Conservation (phyloP, 495 filamentous ascomycete genomes). For the Evansstolkia leycettana region DNA sequence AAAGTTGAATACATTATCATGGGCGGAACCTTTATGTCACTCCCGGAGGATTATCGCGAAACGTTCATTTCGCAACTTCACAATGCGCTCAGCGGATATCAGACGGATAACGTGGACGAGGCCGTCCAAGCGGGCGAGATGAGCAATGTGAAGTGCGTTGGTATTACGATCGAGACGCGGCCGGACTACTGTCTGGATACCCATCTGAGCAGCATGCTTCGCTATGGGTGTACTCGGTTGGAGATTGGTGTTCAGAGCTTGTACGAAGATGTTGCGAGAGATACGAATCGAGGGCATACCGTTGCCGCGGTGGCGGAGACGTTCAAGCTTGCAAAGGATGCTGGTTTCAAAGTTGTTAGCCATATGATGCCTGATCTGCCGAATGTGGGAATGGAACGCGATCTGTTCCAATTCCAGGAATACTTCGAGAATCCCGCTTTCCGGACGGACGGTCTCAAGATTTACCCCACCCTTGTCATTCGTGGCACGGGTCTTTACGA, state of each 20-base stretch:
- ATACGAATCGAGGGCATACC: slow-evolving; percentile 95
- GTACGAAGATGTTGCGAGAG: slow-evolving; percentile 95
- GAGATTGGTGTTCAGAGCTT: slow-evolving; percentile 94
- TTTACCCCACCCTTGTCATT: slow-evolving; percentile 96
- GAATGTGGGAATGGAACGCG: slow-evolving; percentile 96
- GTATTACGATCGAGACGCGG: slow-evolving; percentile 95
- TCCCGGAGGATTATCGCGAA: slow-evolving; percentile 77
- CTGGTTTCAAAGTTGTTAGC: slow-evolving; percentile 95
- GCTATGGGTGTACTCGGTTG: slow-evolving; percentile 89
- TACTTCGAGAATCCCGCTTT: slow-evolving; percentile 97
- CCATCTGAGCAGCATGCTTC: slow-evolving; percentile 86
- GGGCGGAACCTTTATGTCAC: slow-evolving; percentile 98
- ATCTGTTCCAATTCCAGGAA: slow-evolving; percentile 90
- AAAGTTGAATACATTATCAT: slow-evolving; percentile 99
- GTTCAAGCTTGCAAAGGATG: slow-evolving; percentile 89
- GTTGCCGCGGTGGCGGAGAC: slow-evolving; percentile 90
- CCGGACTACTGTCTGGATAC: slow-evolving; percentile 93
- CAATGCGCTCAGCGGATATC: slow-evolving; percentile 90
- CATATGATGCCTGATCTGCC: slow-evolving; percentile 99
- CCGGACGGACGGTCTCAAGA: slow-evolving; percentile 95
- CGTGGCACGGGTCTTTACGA: slow-evolving; percentile 95
- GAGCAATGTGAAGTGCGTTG: slow-evolving; percentile 92
- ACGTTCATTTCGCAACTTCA: slow-evolving; percentile 91
- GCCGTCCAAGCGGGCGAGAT: slow-evolving; percentile 83
- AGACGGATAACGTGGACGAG: slow-evolving; percentile 85